phyloP scores from a whole-genome alignment of 164 flowering plant genomes.

The Tetrastigma voinierianum region DNA sequence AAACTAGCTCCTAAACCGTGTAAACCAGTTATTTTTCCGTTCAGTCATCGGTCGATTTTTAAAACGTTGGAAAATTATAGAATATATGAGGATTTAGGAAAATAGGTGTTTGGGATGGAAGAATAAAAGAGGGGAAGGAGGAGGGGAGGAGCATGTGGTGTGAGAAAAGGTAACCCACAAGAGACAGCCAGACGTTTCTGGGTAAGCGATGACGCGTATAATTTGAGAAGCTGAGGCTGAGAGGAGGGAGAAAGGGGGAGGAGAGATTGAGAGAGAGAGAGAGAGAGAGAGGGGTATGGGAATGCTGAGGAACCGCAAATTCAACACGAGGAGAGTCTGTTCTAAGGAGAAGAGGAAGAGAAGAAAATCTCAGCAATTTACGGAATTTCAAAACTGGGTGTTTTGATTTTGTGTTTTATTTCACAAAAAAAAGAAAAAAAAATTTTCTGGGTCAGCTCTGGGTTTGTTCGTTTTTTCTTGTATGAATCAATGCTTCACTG shows the following conservation, averaged over 20 bases:
- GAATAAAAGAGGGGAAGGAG: conserved; percentile 8
- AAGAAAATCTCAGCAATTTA: conserved; percentile 5
- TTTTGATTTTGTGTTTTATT: conserved; percentile 1
- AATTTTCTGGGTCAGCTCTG: not conserved
- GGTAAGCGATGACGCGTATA: conserved; percentile 4
- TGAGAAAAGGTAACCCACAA: not conserved
- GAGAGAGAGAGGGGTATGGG: conserved; percentile 20
- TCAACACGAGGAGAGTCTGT: conserved; percentile 1
- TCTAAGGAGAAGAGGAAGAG: conserved; percentile 17
- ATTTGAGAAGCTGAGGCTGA: conserved; percentile 11
- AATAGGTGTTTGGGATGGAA: too few species aligned
- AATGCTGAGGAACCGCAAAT: conserved; percentile 14
- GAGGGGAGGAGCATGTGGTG: not conserved
- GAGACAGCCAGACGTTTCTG: conserved; percentile 12
- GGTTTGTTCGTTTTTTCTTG: not conserved
- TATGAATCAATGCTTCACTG: conserved; percentile 13
- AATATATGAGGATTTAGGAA: too few species aligned
- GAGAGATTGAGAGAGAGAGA: not conserved
- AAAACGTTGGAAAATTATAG: too few species aligned
- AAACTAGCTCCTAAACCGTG: too few species aligned
- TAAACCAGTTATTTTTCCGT: too few species aligned
- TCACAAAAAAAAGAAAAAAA: too few species aligned
- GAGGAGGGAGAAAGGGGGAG: conserved; percentile 1
- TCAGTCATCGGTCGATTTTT: too few species aligned
- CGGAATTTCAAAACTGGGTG: not conserved